Evolutionary conservation across 257 asterid genomes (phyloP).

Genomic region (Solanum rostratum): DNA sequence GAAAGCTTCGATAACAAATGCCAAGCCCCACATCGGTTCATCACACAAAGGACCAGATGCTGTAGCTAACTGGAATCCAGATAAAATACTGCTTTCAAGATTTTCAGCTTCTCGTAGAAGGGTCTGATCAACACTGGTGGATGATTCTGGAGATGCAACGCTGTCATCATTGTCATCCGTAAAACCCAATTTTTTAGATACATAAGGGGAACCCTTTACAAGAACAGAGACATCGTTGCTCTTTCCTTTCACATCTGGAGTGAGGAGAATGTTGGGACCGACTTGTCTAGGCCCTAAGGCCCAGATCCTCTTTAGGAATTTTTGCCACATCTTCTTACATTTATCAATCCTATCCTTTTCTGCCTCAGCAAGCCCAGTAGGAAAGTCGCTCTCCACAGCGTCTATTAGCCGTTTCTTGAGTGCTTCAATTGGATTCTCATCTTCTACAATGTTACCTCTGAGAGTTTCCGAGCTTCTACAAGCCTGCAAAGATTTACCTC

Average conservation of each 20-base stretch:
- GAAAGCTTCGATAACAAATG: conserved; percentile 50
- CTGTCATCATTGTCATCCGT: conserved; percentile 12
- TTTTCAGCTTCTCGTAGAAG: conserved; percentile 50
- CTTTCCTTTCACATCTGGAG: conserved; percentile 36
- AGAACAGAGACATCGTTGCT: conserved; percentile 41
- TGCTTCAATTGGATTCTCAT: conserved; percentile 62
- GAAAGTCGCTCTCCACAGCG: conserved; percentile 50
- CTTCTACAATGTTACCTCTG: conserved; percentile 52
- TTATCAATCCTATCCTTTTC: conserved; percentile 56
- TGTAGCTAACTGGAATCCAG: conserved; percentile 92
- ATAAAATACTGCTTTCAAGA: conserved; percentile 74
- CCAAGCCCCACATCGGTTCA: conserved; percentile 97
- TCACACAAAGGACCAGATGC: conserved; percentile 92
- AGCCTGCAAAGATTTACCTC: conserved; percentile 61
- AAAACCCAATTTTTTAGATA: conserved; percentile 62
- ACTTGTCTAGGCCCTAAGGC: conserved; percentile 86
- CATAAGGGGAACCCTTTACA: conserved; percentile 52
- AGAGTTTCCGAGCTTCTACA: conserved; percentile 47
- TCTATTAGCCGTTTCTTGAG: conserved; percentile 62
- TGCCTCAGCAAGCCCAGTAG: conserved; percentile 23
- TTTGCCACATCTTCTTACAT: conserved; percentile 41
- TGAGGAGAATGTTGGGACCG: conserved; percentile 80
- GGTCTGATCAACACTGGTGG: conserved; percentile 20
- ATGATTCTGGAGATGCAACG: conserved; percentile 17
- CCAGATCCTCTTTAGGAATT: conserved; percentile 67